Evolutionary conservation across 441 rosid species (phyloP).

Genomic region (Eruca vesicaria): DNA sequence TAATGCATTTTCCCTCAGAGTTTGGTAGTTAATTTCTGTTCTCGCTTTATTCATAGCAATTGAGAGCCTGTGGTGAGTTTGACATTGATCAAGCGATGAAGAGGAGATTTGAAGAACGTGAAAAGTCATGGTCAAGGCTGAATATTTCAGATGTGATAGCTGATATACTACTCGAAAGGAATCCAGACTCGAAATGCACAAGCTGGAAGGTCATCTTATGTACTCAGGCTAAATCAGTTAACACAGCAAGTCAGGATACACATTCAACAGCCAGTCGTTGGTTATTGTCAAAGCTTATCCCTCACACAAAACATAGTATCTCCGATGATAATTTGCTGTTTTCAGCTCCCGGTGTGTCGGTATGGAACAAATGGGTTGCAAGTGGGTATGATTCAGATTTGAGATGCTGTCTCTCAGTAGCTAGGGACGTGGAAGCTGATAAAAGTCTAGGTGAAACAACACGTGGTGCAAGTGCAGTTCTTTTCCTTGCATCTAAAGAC

Average conservation of each 20-base stretch:
- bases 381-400: slow-evolving; percentile 41
- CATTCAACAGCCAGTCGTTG: slow-evolving; percentile 55
- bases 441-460: slow-evolving; percentile 38
- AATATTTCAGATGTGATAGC: slow-evolving; percentile 78
- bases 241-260: slow-evolving; percentile 26
- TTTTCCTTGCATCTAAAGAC: slow-evolving; percentile 65
- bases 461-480: slow-evolving; percentile 74
- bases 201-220: slow-evolving; percentile 85
- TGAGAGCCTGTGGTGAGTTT: slow-evolving; percentile 42
- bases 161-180: slow-evolving; percentile 47
- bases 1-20: slow-evolving; percentile 4
- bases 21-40: slow-evolving; percentile 21
- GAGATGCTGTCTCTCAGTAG: slow-evolving; percentile 71
- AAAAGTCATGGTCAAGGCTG: slow-evolving; percentile 78
- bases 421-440: slow-evolving; percentile 50
- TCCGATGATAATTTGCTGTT: slow-evolving; percentile 45
- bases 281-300: slow-evolving; percentile 81
- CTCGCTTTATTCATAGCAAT: slow-evolving; percentile 46
- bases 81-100: slow-evolving; percentile 67
- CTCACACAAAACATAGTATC: slow-evolving; percentile 39
- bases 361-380: slow-evolving; percentile 80
- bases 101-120: slow-evolving; percentile 60
- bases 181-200: slow-evolving; percentile 65
- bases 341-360: slow-evolving; percentile 67
- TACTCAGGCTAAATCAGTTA: slow-evolving; percentile 42